These are phyloP conservation scores for Colletotrichum higginsianum DNA, from an alignment of 2,329 filamentous ascomycete species.

Conservation along the genomic window DNA sequence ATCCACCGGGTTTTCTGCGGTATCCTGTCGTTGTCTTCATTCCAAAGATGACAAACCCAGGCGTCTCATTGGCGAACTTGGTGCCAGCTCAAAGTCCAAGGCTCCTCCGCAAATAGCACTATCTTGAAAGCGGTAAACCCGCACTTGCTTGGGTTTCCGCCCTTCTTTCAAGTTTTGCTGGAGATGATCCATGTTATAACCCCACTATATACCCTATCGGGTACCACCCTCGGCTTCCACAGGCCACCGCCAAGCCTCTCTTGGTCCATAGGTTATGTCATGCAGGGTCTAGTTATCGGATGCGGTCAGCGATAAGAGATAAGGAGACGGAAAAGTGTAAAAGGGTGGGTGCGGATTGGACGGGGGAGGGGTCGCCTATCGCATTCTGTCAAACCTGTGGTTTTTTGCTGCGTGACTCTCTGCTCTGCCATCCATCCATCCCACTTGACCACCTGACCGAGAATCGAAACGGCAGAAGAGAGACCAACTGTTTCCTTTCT, in stretches of 20 bases:
- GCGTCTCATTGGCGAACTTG: conserved; percentile 23
- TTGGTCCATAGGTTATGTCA: conserved; percentile 37
- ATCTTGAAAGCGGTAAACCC: conserved; percentile 28
- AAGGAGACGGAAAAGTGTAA: conserved; percentile 2
- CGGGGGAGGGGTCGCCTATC: not conserved
- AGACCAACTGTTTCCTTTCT: conserved; percentile 7
- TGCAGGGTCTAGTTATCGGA: conserved; percentile 39
- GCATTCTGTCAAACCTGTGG: not conserved
- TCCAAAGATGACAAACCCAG: conserved; percentile 33
- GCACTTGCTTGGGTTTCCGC: not conserved
- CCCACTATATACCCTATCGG: conserved; percentile 30
- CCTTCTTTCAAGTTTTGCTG: conserved; percentile 30
- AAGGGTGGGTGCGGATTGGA: not conserved
- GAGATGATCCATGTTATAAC: conserved; percentile 12
- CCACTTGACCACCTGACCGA: conserved; percentile 40
- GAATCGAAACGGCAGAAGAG: conserved; percentile 11
- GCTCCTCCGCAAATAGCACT: conserved; percentile 5
- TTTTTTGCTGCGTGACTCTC: conserved; percentile 33
- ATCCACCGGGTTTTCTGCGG: not conserved
- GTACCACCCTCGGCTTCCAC: not conserved
- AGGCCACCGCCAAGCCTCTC: conserved; percentile 18
- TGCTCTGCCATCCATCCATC: conserved; percentile 20
- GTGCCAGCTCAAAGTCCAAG: conserved; percentile 11
- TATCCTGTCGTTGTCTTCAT: no score
- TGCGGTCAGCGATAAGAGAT: conserved; percentile 39